Evolutionary conservation across 1,139 yeast species (phyloP), one percentile per base, ranked within the genome.

Genomic region (Suhomyces maxii): DNA sequence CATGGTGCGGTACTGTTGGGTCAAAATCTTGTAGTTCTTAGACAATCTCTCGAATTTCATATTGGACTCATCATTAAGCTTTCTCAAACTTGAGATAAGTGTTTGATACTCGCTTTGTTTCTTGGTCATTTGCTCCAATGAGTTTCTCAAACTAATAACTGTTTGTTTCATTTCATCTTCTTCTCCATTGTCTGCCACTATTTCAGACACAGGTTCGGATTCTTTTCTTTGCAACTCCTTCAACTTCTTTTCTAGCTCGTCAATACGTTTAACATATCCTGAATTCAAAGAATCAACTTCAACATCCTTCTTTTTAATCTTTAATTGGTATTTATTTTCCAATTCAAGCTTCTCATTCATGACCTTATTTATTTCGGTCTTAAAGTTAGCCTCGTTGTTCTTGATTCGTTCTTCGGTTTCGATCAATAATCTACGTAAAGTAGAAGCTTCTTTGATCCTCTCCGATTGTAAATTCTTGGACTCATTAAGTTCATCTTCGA

Each of bases 401-500:
- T 76, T 79, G 44, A 80, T 77, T 40, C 73, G 76, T 40, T 81
- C 84, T 55, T 89, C 93, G 6, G 81, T 76, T 39, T 89, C 96
- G 39, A 81, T 64, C 26, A 89, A 61, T 35, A 89, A 65, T 50
- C 89, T 72, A 53, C 95, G 77, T 67, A 89, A 79, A 0, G 89
- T 83, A 4, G 84, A 73, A 0, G 90, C 76, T 65, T 93, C 98
- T 41, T 91, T 74, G 0, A 86, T 82, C 52, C 96, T 79, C 54
- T 90, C 97, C 57, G 85, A 93, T 8, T 91, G 67, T 63, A 83
- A 74, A 38, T 80, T 77, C 50, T 89, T 79, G 6, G 88, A 73
- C 49, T 91, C 98, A 8, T 79, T 71, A 12, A 91, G 66, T 57
- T 91, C 97, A 49, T 89, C 96, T 55, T 88, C 91, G 41, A 91